phyloP scores from a whole-genome alignment of 1,284 basidiomycete genomes.

The Fomitopsis pinicola region DNA sequence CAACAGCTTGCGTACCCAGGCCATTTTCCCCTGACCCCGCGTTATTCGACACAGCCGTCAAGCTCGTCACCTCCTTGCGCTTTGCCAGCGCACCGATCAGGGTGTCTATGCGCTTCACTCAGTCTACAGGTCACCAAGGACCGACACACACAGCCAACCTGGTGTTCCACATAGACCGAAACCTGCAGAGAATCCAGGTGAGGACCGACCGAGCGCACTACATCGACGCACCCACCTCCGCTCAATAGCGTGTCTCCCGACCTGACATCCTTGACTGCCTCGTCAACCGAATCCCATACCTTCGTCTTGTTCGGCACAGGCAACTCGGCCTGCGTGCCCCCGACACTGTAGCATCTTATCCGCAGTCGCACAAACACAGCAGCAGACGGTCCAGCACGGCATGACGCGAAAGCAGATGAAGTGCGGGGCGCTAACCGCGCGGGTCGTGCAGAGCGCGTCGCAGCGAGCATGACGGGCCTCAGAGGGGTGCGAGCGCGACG shows the following conservation, averaged over 20 bases:
- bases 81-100: slow-evolving; percentile 77
- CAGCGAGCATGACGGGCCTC: neutral
- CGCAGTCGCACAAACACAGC: slow-evolving; percentile 4
- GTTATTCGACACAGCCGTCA: slow-evolving; percentile 91
- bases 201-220: neutral
- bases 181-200: slow-evolving; percentile 40
- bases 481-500: neutral
- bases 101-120: slow-evolving; percentile 51
- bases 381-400: neutral
- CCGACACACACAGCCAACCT: slow-evolving; percentile 33
- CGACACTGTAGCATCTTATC: slow-evolving; percentile 21
- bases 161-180: slow-evolving; percentile 79
- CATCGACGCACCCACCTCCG: slow-evolving; percentile 54
- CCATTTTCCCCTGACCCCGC: slow-evolving; percentile 77
- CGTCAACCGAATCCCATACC: slow-evolving; percentile 50
- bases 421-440: neutral
- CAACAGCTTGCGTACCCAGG: slow-evolving; percentile 54
- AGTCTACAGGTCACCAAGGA: neutral
- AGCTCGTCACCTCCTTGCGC: slow-evolving; percentile 64
- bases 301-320: slow-evolving; percentile 39
- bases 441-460: slow-evolving; percentile 2
- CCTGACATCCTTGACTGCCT: slow-evolving; percentile 54
- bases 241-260: slow-evolving; percentile 70
- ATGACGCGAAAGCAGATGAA: neutral
- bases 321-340: slow-evolving; percentile 13